phyloP scores from a whole-genome alignment of 2,329 filamentous ascomycete species.

The Calcarisporium arbuscula region DNA sequence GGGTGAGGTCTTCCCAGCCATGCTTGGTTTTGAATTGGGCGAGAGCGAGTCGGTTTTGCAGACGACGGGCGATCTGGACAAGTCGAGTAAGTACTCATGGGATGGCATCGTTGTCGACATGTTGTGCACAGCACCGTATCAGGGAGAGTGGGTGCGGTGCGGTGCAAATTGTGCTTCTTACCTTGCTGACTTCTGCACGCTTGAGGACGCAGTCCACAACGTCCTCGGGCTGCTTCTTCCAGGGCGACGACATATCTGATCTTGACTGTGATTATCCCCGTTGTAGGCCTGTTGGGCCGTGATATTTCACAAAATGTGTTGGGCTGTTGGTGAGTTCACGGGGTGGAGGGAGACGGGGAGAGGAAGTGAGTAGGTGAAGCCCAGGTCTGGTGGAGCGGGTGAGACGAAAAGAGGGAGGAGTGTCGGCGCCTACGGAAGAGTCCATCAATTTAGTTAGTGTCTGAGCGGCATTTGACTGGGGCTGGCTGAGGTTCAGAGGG shows the following conservation, averaged over 20 bases:
- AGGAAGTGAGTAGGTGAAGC: no score
- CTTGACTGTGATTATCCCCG: not conserved
- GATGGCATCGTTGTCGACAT: constrained; percentile 10
- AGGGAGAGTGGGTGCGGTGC: not conserved
- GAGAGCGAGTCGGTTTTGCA: constrained; percentile 89
- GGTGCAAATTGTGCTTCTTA: constrained; percentile 29
- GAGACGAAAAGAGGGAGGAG: not conserved
- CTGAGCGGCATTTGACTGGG: no score
- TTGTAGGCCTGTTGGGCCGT: not conserved
- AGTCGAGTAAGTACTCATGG: not conserved
- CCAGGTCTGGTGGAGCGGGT: no score
- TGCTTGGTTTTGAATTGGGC: constrained; percentile 97
- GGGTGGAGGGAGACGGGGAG: constrained; percentile 1
- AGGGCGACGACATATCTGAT: constrained; percentile 50
- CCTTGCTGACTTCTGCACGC: constrained; percentile 70
- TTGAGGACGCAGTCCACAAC: constrained; percentile 65
- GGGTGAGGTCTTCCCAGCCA: constrained; percentile 85
- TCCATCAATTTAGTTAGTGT: no score
- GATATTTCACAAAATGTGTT: not conserved
- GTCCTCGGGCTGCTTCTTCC: constrained; percentile 57
- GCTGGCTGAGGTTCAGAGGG: no score
- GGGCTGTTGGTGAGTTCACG: not conserved
- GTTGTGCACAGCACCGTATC: no score
- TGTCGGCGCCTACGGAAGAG: no score
- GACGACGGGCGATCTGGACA: constrained; percentile 78